These are phyloP conservation scores for Chenopodium album DNA, from an alignment of 148 eudicot genomes.

Conservation along the genomic window DNA sequence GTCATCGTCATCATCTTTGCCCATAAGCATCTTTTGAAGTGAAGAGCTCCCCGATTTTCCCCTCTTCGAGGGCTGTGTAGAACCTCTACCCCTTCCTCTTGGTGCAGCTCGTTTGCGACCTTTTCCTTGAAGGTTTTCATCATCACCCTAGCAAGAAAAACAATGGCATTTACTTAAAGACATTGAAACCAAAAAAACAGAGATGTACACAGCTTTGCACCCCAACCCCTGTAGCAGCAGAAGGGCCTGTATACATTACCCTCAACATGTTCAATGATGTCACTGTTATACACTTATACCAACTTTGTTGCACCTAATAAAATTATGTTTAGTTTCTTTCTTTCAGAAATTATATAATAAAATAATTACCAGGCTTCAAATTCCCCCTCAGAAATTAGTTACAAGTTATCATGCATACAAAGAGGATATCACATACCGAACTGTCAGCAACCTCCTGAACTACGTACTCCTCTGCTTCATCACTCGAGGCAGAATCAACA, in stretches of 20 bases:
- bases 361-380: background rate
- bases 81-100: constrained; percentile 76
- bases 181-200: background rate
- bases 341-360: background rate
- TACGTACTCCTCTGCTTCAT: constrained; percentile 45
- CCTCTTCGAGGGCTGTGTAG: constrained; percentile 69
- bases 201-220: background rate
- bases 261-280: background rate
- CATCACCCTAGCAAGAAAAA: constrained; percentile 47
- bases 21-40: constrained; percentile 55
- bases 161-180: too few relatives aligned
- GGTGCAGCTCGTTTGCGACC: constrained; percentile 86
- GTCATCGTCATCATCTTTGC: constrained; percentile 56
- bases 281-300: too few relatives aligned
- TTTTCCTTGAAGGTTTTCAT: constrained; percentile 45
- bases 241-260: background rate
- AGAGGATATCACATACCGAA: constrained; percentile 53
- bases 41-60: constrained; percentile 73
- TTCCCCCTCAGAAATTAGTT: background rate
- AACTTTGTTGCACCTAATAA: background rate
- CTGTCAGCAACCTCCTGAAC: constrained; percentile 56
- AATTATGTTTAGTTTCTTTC: background rate
- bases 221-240: background rate
- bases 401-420: background rate
- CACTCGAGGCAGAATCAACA: constrained; percentile 79